Base-by-base conservation (phyloP, 768 basidiomycete genomes). In the Mycena leptocephala region DNA sequence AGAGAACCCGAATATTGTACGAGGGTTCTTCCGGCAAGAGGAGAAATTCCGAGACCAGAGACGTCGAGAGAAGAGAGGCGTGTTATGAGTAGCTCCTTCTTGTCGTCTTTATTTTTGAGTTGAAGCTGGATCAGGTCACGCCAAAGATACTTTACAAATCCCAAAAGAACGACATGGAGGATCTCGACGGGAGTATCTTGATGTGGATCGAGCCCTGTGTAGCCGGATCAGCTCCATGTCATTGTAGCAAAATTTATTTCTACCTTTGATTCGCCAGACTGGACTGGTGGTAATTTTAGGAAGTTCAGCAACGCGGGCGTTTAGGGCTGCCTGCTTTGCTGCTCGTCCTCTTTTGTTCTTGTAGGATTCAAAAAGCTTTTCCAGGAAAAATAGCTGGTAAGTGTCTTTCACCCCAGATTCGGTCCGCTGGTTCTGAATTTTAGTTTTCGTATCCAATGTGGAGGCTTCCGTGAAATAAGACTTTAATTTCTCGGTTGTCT, bases 381-480 rank as follows among this genome's bases (percentile, higher is more conserved):
- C 80, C 2, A 84, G 20, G 58, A 84, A 85, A 33, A 61, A 32
- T 0, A 77, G 63, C 56, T 83, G 84, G 65, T 80, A 82, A 0
- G 82, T 83, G 61, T 87, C 86, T 72, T 87, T 86, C 48, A 86
- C 65, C 0, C 86, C 85, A 1, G 79, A 58, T 7, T 79, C 72
- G 20, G 85, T 87, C 3, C 75, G 74, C 20, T 59, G 55, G 14
- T 69, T 76, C 39, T 75, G 74, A 26, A 79, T 51, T 32, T 74
- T 77, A 4, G 80, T 80, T 37, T 80, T 78, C 8, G 61, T 39
- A 4, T 74, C 74, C 13, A 82, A 24, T 6, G 48, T 48, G 5
- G 48, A 48, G 4, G 48, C 48, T n/a, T 48, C 48, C 3, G 48
- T 48, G 22, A 48, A 48, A 24, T 20, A 48, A 20, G 48, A 48